phyloP scores from a whole-genome alignment of 306 rosid genomes.

The Begonia peltatifolia region DNA sequence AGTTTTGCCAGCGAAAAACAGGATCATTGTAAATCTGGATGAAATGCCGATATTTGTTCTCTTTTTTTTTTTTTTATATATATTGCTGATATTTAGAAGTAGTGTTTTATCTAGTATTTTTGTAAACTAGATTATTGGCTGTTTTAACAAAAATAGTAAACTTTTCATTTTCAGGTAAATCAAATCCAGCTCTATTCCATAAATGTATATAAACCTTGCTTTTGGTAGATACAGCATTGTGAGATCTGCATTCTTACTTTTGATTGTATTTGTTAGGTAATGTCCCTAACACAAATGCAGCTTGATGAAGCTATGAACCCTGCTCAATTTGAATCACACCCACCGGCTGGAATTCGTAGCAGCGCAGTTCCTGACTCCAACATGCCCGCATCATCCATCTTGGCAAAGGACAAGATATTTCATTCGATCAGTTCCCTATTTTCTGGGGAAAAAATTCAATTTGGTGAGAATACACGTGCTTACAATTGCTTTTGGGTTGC shows the following conservation, averaged over 20 bases:
- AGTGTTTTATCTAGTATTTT: no score
- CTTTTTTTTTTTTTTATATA: no score
- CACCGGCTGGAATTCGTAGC: conserved; percentile 40
- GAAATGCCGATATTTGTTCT: no score
- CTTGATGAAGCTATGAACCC: conserved; percentile 95
- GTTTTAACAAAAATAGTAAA: no score
- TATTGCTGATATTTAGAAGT: no score
- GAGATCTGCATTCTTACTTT: conserved; percentile 10
- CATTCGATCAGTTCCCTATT: conserved; percentile 80
- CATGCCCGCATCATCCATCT: conserved; percentile 55
- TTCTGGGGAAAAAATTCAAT: conserved; percentile 98
- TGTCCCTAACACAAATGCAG: conserved; percentile 81
- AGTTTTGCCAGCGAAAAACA: no score
- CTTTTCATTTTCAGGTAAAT: no score
- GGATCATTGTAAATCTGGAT: no score
- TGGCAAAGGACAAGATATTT: conserved; percentile 53
- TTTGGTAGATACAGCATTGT: not conserved
- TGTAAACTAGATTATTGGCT: no score
- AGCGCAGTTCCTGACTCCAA: conserved; percentile 40
- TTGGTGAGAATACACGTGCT: conserved; percentile 44
- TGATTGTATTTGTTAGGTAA: conserved; percentile 40
- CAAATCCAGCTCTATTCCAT: no score
- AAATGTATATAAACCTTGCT: not conserved
- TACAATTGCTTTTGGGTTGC: no score
- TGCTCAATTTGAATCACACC: conserved; percentile 60